phyloP scores from a whole-genome alignment of 2,329 filamentous ascomycete species.

The Paramyrothecium roridum region DNA sequence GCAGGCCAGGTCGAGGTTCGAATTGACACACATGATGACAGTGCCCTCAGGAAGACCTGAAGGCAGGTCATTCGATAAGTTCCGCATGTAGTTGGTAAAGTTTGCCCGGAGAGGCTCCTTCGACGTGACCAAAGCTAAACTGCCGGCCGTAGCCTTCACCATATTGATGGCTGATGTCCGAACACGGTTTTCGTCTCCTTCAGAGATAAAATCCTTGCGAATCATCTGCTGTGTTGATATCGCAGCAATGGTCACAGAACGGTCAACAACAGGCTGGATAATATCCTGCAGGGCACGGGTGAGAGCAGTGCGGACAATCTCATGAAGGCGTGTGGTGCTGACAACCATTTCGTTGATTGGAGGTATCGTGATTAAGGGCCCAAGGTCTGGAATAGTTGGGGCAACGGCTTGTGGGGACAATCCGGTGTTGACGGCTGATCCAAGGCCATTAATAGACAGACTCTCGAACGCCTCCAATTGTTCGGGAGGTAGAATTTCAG shows the following conservation, averaged over 20 bases:
- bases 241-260: slow-evolving; percentile 95
- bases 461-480: slow-evolving; percentile 80
- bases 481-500: slow-evolving; percentile 61
- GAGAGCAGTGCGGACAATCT: slow-evolving; percentile 82
- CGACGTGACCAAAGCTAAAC: slow-evolving; percentile 92
- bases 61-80: slow-evolving; percentile 63
- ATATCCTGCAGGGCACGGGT: slow-evolving; percentile 92
- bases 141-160: slow-evolving; percentile 92
- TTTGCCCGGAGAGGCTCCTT: slow-evolving; percentile 96
- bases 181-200: slow-evolving; percentile 83
- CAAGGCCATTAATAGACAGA: slow-evolving; percentile 72
- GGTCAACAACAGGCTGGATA: slow-evolving; percentile 93
- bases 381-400: slow-evolving; percentile 79
- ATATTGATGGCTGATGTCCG: slow-evolving; percentile 86
- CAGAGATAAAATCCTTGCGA: slow-evolving; percentile 92
- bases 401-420: slow-evolving; percentile 77
- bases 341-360: slow-evolving; percentile 78
- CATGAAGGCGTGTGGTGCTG: slow-evolving; percentile 62
- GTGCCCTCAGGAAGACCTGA: slow-evolving; percentile 89
- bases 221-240: slow-evolving; percentile 96
- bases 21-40: slow-evolving; percentile 98
- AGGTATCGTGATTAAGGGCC: slow-evolving; percentile 75
- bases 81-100: slow-evolving; percentile 93
- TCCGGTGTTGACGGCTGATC: slow-evolving; percentile 64
- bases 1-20: slow-evolving; percentile 91